Base-by-base conservation (phyloP, 495 filamentous ascomycete genomes). In the Articulospora tetracladia region DNA sequence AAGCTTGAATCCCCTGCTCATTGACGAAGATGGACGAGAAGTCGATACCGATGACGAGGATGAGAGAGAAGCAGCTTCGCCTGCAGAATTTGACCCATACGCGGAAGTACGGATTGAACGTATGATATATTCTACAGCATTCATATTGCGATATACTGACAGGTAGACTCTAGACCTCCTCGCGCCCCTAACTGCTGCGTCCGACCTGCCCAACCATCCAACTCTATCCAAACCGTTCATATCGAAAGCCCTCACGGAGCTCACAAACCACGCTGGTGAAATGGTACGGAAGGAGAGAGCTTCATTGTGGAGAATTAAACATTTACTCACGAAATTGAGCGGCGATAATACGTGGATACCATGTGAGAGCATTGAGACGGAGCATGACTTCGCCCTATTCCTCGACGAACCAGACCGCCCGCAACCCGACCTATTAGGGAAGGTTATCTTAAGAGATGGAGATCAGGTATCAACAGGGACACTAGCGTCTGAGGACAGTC, bases 1-100 rank as follows among this genome's bases (percentile, higher is more conserved):
- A 60, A 83, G 83, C 68, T 83, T 78, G 25, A 96, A 96, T 62
- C 79, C 81, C 7, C 75, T 75, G n/a, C 68, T 81, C n/a, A 84
- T 91, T 65, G 92, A 97, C 70, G 89, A 91, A 11, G 88, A 97
- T 63, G 92, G 93, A 47, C 90, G 92, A 62, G 88, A 94, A 64
- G 75, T 95, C 24, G 87, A 91, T 47, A 89, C 87, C 68, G 88
- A 91, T 53, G 86, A 90, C 66, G 90, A 93, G 66, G 89, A 90
- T 59, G 77, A 79, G 34, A 78, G 77, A 55, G 68, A 79, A 24
- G 74, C 77, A 64, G 86, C 89, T 68, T 79, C 84, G 20, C 86
- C 82, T 6, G 84, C 86, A 48, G 91, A 93, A 65, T 85, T 88
- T 50, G 88, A 96, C 66, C 91, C 92, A 17, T 96, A 95, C 64